A percentile compares a stretch with the other conserved stretches of the same genome.
Conservation (phyloP, 2,329 filamentous ascomycete genomes). For the Claviceps africana region DNA sequence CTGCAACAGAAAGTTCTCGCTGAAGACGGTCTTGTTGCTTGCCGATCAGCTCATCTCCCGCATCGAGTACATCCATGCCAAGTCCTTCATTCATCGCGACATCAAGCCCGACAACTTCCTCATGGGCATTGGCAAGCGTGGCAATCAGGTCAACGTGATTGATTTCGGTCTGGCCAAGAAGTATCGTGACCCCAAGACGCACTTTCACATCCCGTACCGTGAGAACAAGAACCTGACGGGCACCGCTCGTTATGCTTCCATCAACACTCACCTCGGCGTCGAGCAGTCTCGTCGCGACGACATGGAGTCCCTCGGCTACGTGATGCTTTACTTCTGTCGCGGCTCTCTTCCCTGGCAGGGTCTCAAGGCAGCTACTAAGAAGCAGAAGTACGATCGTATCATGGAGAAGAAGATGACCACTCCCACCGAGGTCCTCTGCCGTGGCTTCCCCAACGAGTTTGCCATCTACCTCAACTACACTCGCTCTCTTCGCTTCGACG, state of each 20-base stretch:
- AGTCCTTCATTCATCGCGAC: conserved; percentile 98
- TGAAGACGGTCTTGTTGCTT: conserved; percentile 93
- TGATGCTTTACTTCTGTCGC: conserved; percentile 99
- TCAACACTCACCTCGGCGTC: conserved; percentile 97
- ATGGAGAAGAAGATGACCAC: conserved; percentile 99
- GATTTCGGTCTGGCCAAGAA: conserved; percentile 99
- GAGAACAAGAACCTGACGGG: conserved; percentile 99
- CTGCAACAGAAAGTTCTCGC: conserved; percentile 98
- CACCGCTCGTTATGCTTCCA: conserved; percentile 94
- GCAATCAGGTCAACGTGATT: conserved; percentile 98
- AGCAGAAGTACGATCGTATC: conserved; percentile 99
- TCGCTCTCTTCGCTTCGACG: conserved; percentile 93
- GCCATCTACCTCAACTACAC: conserved; percentile 99
- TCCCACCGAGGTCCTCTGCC: conserved; percentile 94
- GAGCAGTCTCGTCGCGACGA: conserved; percentile 98
- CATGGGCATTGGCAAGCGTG: conserved; percentile 97
- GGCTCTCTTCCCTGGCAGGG: conserved; percentile 98
- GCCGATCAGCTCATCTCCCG: conserved; percentile 97
- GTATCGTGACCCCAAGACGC: conserved; percentile 98
- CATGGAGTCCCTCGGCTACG: conserved; percentile 97
- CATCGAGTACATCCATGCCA: conserved; percentile 99
- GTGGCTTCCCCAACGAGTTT: conserved; percentile 98
- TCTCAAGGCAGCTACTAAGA: conserved; percentile 95
- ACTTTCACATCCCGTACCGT: conserved; percentile 98
- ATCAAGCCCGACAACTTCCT: conserved; percentile 99